Conservation (phyloP, 2,329 filamentous ascomycete species). For the Fusarium nurragi region DNA sequence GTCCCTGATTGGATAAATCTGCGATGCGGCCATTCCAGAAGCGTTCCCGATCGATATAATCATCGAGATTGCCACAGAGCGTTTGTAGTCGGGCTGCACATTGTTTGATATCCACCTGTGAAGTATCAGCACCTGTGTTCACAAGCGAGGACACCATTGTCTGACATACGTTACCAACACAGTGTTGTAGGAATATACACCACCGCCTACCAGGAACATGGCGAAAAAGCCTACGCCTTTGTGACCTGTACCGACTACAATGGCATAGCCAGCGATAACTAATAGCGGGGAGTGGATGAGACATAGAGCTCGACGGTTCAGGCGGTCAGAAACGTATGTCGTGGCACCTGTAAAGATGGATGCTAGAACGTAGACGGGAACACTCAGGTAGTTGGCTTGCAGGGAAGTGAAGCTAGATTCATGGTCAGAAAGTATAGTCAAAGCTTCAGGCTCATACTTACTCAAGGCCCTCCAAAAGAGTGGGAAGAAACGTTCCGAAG, state of each 20-base stretch:
- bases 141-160: too few species aligned
- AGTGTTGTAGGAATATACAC: slow-evolving; percentile 26
- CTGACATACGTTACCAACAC: slow-evolving; percentile 31
- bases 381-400: slow-evolving; percentile 49
- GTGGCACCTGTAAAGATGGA: slow-evolving; percentile 31
- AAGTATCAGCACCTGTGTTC: slow-evolving; percentile 29
- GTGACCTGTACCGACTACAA: slow-evolving; percentile 41
- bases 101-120: slow-evolving; percentile 60
- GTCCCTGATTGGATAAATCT: slow-evolving; percentile 51
- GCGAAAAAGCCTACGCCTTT: slow-evolving; percentile 41
- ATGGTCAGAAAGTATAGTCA: neutral
- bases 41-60: slow-evolving; percentile 59
- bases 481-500: slow-evolving; percentile 51
- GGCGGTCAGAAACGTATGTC: slow-evolving; percentile 36
- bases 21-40: slow-evolving; percentile 58
- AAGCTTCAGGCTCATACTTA: slow-evolving; percentile 4
- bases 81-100: slow-evolving; percentile 57
- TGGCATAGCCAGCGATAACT: slow-evolving; percentile 46
- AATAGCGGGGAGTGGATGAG: slow-evolving; percentile 30
- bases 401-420: slow-evolving; percentile 34
- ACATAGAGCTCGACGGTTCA: slow-evolving; percentile 37
- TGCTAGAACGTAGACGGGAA: slow-evolving; percentile 47
- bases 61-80: slow-evolving; percentile 57
- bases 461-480: slow-evolving; percentile 49
- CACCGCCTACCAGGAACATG: slow-evolving; percentile 38